Evolutionary conservation across 441 rosid genomes (phyloP), one percentile per base, ranked within the genome.

Genomic region (Aquilaria agallochum): DNA sequence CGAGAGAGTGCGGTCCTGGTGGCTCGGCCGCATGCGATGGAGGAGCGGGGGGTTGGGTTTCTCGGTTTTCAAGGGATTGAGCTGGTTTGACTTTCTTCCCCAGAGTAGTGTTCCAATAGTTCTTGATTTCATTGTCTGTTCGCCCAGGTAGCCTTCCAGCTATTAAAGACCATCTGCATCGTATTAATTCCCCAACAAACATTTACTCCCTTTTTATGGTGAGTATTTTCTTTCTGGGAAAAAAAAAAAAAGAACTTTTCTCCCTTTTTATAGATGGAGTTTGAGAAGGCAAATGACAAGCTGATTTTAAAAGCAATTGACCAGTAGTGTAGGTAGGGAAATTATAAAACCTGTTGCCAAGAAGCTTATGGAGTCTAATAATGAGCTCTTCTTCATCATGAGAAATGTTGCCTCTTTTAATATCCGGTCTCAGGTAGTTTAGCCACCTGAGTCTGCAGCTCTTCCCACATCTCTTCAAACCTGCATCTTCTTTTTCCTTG

Each of bases 71-170:
- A 1, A 31, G 3, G 2, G 75, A 11, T 2, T 63, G 11, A 51
- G 71, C 31, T 31, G 68, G 44, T 45, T 33, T 63, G 15, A 62
- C 64, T 61, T 51, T 77, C 65, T 77, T 77, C 2, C 50, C 64
- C 47, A 77, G n/a, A 49, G 68, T 73, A 11, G 81, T 68, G 63
- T 76, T 73, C 80, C 80, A 76, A 5, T 76, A 76, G 61, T 76
- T 76, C 50, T 76, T 76, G 60, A 76, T 76, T 72, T 76, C 79
- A 59, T 76, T 76, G 64, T 76, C 80, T 31, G 80, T 72, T 69
- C 80, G 75, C 49, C 81, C 81, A 4, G 81, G 81, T 40, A 77
- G 68, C 48, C 80, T 70, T 30, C 80, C 80, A 11, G 80, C 80
- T 57, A 76, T 76, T 45, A 77, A 55, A 15, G 81, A 73, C 81